Base-by-base conservation (phyloP, 208 protist species). In the Leishmania mexicana region DNA sequence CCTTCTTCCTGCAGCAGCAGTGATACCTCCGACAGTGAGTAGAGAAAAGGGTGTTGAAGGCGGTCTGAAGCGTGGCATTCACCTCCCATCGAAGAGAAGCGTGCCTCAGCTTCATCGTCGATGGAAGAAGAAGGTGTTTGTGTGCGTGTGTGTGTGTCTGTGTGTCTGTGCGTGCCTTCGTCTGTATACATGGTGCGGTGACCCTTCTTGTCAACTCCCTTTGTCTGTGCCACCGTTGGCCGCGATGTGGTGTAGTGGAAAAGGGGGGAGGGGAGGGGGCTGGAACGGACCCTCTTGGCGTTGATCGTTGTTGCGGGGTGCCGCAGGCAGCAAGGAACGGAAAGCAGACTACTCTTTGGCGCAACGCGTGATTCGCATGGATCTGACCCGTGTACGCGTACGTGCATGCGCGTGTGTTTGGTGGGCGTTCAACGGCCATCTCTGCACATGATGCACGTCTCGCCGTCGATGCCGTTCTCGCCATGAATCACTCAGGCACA, bases 1-100 rank as follows among this genome's bases (percentile, higher is more conserved):
- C 19, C 65, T 19, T 71, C 38, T 71, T 71, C 65, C 19, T 53
- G 45, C 68, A 47, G 24, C 24, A 40, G n/a, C 68, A 76, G 81
- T n/a, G 75, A 72, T 21, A 64, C 58, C 35, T 75, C 75, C 15
- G 75, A 80, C 57, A 80, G 81, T 38, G 68, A 84, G 8, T 84
- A 51, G 57, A 31, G 24, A 49, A 73, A 1, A 53, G 2, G 42
- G 45, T 0, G 35, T 35, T 10, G 45, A 21, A 35, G 8, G 68
- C 1, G 28, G 42, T 7, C 38, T 19, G 42, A 51, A 53, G 10
- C 24, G 38, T 31, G 21, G 68, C 40, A 53, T 42, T 31, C 68
- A 35, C 31, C 60, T 38, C n/a, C 31, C 60, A 65, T 40, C 60
- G 60, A 40, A 40, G n/a, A 67, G 28, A 21, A n/a, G 57, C 8